These are phyloP conservation scores for Westerdykella aurantiaca DNA, from an alignment of 2,329 filamentous ascomycete genomes.

Conservation along the genomic window DNA sequence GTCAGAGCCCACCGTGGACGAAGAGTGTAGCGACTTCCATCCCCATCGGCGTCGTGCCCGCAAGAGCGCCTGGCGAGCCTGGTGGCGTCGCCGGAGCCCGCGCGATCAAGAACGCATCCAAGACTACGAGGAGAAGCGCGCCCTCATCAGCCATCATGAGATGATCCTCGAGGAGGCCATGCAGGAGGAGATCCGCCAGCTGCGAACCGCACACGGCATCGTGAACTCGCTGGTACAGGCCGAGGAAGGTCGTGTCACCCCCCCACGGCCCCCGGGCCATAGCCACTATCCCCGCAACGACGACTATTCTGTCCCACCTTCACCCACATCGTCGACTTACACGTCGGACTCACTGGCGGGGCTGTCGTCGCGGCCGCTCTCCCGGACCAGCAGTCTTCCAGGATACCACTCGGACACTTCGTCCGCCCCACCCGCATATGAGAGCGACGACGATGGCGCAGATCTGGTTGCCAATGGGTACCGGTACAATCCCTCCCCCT, in stretches of 20 bases:
- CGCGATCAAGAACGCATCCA: slow-evolving; percentile 27
- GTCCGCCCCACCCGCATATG: slow-evolving; percentile 39
- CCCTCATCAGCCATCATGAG: slow-evolving; percentile 45
- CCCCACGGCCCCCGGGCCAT: slow-evolving; percentile 1
- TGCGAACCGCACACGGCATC: slow-evolving; percentile 49
- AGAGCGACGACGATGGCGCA: slow-evolving; percentile 27
- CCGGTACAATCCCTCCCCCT: slow-evolving; percentile 30
- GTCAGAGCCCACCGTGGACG: slow-evolving; percentile 49
- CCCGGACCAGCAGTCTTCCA: slow-evolving; percentile 39
- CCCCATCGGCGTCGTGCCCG: slow-evolving; percentile 51
- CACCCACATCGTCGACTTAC: slow-evolving; percentile 28
- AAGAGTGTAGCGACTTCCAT: slow-evolving; percentile 49
- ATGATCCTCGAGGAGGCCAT: slow-evolving; percentile 41
- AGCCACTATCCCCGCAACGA: slow-evolving; percentile 17
- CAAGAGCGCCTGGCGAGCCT: slow-evolving; percentile 44
- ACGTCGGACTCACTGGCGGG: slow-evolving; percentile 25
- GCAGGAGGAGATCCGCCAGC: slow-evolving; percentile 44
- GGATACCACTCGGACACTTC: slow-evolving; percentile 41
- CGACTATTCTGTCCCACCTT: slow-evolving; percentile 8
- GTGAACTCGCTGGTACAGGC: slow-evolving; percentile 46
- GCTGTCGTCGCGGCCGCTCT: slow-evolving; percentile 30
- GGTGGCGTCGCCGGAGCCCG: slow-evolving; percentile 45
- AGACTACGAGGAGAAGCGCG: slow-evolving; percentile 50
- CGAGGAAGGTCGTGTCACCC: slow-evolving; percentile 27
- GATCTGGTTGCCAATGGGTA: slow-evolving; percentile 40